Conservation (phyloP, 257 asterid species). For the Catharanthus roseus region DNA sequence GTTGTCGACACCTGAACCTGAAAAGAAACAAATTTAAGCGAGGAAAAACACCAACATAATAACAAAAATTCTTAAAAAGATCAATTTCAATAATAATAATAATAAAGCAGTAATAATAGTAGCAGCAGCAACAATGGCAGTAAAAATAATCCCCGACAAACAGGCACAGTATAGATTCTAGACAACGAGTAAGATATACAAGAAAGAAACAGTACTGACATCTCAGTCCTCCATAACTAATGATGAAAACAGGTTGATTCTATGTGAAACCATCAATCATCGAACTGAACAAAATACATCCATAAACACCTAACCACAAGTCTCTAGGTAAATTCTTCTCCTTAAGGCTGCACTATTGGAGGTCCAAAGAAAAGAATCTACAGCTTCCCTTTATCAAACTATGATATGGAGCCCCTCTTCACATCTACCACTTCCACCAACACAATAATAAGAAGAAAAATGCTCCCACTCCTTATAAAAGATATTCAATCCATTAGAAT, state of each 20-base stretch:
- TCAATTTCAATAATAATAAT: too few relatives aligned
- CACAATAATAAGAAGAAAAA: background rate
- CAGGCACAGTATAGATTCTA: background rate
- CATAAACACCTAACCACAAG: background rate
- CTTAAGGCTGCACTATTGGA: background rate
- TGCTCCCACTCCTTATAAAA: too few relatives aligned
- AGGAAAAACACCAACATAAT: constrained; percentile 11
- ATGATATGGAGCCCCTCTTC: background rate
- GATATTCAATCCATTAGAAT: too few relatives aligned
- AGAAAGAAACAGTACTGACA: background rate
- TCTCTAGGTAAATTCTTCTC: background rate
- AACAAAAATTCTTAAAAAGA: too few relatives aligned
- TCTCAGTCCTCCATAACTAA: constrained; percentile 1
- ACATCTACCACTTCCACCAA: too few relatives aligned
- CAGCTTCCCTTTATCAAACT: background rate
- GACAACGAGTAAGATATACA: background rate
- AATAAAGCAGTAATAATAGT: too few relatives aligned
- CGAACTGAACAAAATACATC: too few relatives aligned
- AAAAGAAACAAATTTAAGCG: constrained; percentile 20
- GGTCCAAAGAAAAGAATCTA: background rate
- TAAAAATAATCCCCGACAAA: background rate
- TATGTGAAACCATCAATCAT: background rate
- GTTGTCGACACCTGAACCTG: constrained; percentile 94
- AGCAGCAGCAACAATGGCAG: too few relatives aligned
- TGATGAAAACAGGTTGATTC: background rate